Evolutionary conservation across 768 basidiomycete species (phyloP).

Genomic region (Lactarius indigo): DNA sequence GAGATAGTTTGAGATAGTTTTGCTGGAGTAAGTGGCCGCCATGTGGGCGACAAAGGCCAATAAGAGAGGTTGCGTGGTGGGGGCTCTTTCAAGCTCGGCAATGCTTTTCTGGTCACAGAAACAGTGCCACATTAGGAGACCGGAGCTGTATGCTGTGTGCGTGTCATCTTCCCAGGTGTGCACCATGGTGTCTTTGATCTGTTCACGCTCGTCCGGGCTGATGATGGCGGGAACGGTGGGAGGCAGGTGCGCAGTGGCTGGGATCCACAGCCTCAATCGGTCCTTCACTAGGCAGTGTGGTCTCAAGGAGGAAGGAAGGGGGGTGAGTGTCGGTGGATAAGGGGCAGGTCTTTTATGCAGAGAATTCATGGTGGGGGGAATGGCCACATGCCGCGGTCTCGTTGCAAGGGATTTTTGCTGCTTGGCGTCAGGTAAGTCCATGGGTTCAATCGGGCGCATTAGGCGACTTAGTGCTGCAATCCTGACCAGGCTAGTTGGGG

Average conservation of each 20-base stretch:
- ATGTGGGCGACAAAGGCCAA: constrained; percentile 22
- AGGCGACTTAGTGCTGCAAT: too few relatives aligned
- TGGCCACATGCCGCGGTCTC: too few relatives aligned
- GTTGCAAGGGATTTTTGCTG: neutral
- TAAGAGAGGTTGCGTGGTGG: constrained; percentile 29
- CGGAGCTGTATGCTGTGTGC: neutral
- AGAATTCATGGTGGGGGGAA: neutral
- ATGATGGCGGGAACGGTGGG: too few relatives aligned
- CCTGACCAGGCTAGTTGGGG: too few relatives aligned
- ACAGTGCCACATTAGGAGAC: constrained; percentile 38
- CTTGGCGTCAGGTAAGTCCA: too few relatives aligned
- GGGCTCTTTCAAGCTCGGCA: constrained; percentile 34
- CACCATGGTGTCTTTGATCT: too few relatives aligned
- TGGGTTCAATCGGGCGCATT: too few relatives aligned
- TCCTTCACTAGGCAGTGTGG: constrained; percentile 18
- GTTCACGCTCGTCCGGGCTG: too few relatives aligned
- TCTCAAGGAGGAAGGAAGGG: neutral
- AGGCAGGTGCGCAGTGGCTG: too few relatives aligned
- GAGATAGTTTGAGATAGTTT: constrained; percentile 38
- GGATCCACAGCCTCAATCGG: too few relatives aligned
- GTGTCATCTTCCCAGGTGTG: too few relatives aligned
- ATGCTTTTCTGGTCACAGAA: constrained; percentile 37
- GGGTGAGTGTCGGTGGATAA: neutral
- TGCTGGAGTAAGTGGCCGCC: constrained; percentile 33
- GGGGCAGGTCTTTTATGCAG: neutral